Conservation (phyloP, 345 rosid genomes). For the Gossypium herbaceum region DNA sequence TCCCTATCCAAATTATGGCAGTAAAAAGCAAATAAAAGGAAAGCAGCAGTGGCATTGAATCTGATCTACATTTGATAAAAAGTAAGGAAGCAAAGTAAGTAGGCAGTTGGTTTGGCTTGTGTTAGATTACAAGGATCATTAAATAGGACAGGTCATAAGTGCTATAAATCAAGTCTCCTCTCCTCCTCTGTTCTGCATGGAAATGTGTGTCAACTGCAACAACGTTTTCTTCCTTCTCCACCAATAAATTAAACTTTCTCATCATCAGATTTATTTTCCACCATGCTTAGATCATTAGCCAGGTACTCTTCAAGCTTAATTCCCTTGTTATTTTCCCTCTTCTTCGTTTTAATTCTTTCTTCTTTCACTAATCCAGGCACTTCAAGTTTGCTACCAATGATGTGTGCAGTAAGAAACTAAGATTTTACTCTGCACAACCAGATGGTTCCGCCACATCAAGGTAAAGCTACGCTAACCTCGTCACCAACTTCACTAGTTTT, state of each 20-base stretch:
- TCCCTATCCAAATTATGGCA: background rate
- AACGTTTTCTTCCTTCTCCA: conserved; percentile 1
- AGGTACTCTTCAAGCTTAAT: conserved; percentile 1
- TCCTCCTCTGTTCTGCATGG: conserved; percentile 3
- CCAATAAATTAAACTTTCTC: background rate
- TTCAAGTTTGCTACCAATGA: conserved; percentile 1
- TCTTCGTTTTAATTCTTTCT: background rate
- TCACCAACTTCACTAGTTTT: background rate
- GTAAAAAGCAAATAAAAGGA: background rate
- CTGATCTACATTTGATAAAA: background rate
- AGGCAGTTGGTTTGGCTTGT: background rate
- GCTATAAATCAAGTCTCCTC: background rate
- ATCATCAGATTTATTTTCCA: background rate
- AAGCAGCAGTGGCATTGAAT: background rate
- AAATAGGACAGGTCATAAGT: conserved; percentile 15
- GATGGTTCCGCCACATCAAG: background rate
- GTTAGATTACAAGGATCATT: conserved; percentile 6
- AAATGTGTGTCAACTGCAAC: background rate
- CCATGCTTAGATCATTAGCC: conserved; percentile 9
- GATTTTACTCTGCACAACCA: background rate
- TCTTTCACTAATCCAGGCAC: background rate
- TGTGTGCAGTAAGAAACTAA: background rate
- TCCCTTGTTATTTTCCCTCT: background rate
- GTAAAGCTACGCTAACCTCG: background rate
- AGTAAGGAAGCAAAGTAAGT: background rate